Conservation (phyloP, 345 rosid genomes). For the Eucalyptus regnans region DNA sequence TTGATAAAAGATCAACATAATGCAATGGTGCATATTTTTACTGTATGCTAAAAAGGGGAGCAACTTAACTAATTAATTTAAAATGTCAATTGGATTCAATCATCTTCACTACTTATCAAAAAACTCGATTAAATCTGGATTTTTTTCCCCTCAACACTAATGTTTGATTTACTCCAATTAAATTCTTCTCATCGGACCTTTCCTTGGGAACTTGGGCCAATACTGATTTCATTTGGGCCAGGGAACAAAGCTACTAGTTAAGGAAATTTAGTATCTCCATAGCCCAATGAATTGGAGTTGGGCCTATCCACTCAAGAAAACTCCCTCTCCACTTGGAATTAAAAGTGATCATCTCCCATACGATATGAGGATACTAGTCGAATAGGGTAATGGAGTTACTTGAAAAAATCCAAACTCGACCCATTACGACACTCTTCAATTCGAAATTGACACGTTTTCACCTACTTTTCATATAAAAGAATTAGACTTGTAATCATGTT, state of each 20-base stretch:
- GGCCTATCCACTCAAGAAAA: not conserved
- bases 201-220: not conserved
- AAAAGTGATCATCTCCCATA: not conserved
- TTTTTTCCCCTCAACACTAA: not conserved
- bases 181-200: not conserved
- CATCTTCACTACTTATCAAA: not conserved
- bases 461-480: not conserved
- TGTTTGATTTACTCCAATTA: not conserved
- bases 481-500: not conserved
- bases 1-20: not conserved
- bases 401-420: not conserved
- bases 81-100: not conserved
- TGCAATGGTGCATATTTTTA: not conserved
- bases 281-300: not conserved
- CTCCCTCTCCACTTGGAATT: not conserved
- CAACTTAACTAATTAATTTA: not conserved
- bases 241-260: not conserved
- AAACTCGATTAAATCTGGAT: not conserved
- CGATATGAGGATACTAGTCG: not conserved
- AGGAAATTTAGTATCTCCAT: not conserved
- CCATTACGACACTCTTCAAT: not conserved
- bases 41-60: not conserved
- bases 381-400: not conserved
- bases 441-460: not conserved
- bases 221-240: not conserved